Base-by-base conservation (phyloP, 2,329 filamentous ascomycete species). In the Ascochyta viciae-villosae region DNA sequence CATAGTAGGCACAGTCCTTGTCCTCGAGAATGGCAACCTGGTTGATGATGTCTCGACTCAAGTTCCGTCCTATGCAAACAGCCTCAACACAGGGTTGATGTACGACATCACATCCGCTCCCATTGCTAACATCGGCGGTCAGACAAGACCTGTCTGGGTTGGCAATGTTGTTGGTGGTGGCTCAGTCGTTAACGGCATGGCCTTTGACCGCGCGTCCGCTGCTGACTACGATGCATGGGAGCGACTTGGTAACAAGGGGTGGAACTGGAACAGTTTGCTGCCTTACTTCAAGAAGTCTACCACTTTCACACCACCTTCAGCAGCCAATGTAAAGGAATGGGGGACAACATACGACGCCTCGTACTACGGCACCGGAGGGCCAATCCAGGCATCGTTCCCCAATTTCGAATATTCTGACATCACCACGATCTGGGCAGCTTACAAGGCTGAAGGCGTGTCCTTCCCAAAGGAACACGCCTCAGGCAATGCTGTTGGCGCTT, bases 171-270 rank as follows among this genome's bases (percentile, higher is more conserved):
- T 78, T 3, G 76, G 76, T 3, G 76, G 76, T 1, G 70, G 73
- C 10, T 72, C 68, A 16, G 70, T 72, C 1, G 68, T 77, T 23
- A 78, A 78, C 60, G 73, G 74, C 7, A 75, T 78, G 74, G 62
- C 70, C 6, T 76, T 74, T 53, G 73, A 74, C 48, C 71, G 76
- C 6, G 76, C 67, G 12, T 63, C 67, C 31, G 63, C 66, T 16
- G 70, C 60, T 6, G 75, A 77, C 54, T 78, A 78, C 42, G 81
- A 88, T 68, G 79, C 78, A 0, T 88, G 85, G 85, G 81, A 80
- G 42, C 71, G 76, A 27, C 71, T 88, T 9, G 85, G 85, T 0
- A 88, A 87, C 61, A 52, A 61, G 1, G 85, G 84, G 2, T 74
- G 72, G 72, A 65, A 63, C 13, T 74, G 69, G 67, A 50, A 67